Evolutionary conservation across 2,329 filamentous ascomycete genomes (phyloP).

Genomic region (Hypoxylon sp.): DNA sequence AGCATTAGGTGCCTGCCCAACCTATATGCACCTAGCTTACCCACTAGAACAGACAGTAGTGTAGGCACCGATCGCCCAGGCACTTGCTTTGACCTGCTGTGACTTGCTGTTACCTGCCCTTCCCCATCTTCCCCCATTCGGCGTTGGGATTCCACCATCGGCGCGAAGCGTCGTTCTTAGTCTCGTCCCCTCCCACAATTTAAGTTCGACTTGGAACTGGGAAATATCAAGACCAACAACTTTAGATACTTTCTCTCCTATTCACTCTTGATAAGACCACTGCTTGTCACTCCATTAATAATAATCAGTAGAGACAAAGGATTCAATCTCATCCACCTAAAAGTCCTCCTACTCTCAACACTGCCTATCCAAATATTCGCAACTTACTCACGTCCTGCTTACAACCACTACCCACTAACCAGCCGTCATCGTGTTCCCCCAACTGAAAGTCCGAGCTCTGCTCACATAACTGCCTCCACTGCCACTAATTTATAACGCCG

Average conservation of each 20-base stretch:
- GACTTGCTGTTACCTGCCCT: not conserved
- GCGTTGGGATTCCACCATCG: conserved; percentile 37
- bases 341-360: not conserved
- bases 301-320: conserved; percentile 11
- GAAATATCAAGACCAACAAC: conserved; percentile 2
- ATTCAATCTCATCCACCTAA: not conserved
- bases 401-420: conserved; percentile 12
- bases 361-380: not conserved
- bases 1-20: conserved; percentile 3
- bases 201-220: conserved; percentile 25
- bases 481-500: conserved; percentile 37
- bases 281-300: conserved; percentile 15
- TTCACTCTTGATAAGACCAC: conserved; percentile 9
- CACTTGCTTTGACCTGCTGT: not conserved
- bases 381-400: conserved; percentile 27
- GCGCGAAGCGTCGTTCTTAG: conserved; percentile 21
- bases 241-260: conserved; percentile 6
- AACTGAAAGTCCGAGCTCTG: conserved; percentile 39
- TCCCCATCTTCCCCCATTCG: conserved; percentile 23
- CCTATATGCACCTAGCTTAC: not conserved
- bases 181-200: conserved; percentile 40
- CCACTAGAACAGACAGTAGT: conserved; percentile 7
- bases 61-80: conserved; percentile 11
- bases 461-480: conserved; percentile 15
- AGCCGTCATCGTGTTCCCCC: conserved; percentile 28